Evolutionary conservation across 345 rosid species (phyloP).

Genomic region (Corymbia maculata): DNA sequence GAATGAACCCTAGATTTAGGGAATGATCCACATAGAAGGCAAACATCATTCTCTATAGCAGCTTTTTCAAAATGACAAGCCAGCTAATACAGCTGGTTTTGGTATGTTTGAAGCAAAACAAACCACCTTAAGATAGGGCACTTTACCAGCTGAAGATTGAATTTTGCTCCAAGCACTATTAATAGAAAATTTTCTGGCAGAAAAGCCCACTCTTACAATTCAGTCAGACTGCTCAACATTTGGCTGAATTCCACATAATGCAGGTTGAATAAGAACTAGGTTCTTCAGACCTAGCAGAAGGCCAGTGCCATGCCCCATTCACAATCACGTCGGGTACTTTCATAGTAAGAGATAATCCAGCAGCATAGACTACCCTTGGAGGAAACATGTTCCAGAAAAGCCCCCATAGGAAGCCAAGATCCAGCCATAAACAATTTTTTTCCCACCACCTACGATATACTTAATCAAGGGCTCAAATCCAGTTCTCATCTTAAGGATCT

Average conservation of each 20-base stretch:
- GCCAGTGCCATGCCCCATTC: background rate
- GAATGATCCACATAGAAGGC: background rate
- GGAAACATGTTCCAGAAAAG: background rate
- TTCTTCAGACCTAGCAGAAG: background rate
- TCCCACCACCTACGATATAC: background rate
- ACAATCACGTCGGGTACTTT: background rate
- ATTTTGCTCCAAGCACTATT: background rate
- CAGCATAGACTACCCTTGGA: background rate
- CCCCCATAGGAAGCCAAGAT: background rate
- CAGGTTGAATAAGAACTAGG: background rate
- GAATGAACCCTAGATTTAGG: background rate
- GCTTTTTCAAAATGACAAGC: background rate
- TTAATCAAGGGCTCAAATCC: background rate
- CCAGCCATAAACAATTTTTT: background rate
- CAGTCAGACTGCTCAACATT: background rate
- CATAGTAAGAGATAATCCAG: background rate
- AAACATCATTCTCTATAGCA: background rate
- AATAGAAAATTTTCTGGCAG: background rate
- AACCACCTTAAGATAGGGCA: background rate
- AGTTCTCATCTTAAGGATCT: background rate
- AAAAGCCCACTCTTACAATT: background rate
- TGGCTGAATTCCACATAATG: rapidly evolving
- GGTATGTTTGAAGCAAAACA: background rate
- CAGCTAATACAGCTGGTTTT: background rate
- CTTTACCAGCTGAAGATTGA: background rate